Conservation (phyloP, 2,329 filamentous ascomycete species). For the Alternaria ethzedia region DNA sequence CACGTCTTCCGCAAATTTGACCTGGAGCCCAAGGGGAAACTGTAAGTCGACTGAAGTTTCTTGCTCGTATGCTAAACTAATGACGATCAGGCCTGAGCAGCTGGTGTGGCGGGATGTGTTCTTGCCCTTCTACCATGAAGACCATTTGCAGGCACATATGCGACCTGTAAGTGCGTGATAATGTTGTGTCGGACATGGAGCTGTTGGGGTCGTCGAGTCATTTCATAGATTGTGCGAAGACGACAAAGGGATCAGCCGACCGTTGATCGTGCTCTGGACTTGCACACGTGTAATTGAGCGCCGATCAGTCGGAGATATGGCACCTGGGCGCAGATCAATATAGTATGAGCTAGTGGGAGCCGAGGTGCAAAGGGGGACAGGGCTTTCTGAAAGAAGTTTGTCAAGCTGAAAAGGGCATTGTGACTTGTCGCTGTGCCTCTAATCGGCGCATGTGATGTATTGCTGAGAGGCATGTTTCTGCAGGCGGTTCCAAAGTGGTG, state of each 20-base stretch:
- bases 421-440: neutral
- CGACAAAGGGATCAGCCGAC: neutral
- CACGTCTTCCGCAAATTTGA: constrained; percentile 42
- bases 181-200: neutral
- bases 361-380: neutral
- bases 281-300: constrained; percentile 1
- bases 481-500: neutral
- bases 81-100: constrained; percentile 17
- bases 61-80: constrained; percentile 1
- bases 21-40: constrained; percentile 24
- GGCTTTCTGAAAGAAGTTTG: neutral
- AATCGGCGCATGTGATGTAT: neutral
- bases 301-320: constrained; percentile 1
- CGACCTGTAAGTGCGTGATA: constrained; percentile 3
- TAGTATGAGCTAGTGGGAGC: neutral
- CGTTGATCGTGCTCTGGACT: neutral
- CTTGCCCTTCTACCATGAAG: constrained; percentile 26
- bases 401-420: neutral
- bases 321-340: neutral
- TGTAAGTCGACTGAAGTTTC: constrained; percentile 19
- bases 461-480: neutral
- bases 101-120: constrained; percentile 32
- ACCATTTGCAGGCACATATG: constrained; percentile 27
- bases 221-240: neutral
- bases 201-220: neutral